Conservation (phyloP, 768 basidiomycete species). For the Hericium rajendrae region DNA sequence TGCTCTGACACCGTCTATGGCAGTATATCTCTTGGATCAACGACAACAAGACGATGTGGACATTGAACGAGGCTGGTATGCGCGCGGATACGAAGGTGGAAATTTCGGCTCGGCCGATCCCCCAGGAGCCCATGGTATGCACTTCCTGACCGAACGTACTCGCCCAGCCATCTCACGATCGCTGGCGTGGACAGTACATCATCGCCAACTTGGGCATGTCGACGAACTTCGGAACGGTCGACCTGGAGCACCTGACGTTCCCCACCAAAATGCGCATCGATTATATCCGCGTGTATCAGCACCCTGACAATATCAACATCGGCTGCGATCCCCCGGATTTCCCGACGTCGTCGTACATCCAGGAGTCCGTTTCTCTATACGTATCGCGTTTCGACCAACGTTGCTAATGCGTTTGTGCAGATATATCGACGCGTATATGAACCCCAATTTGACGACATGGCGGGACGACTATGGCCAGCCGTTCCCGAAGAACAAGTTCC, state of each 20-base stretch:
- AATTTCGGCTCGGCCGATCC: conserved; percentile 27
- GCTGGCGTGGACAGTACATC: conserved; percentile 30
- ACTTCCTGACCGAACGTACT: neutral
- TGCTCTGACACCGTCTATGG: neutral
- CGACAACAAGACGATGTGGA: conserved; percentile 29
- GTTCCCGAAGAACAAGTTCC: conserved; percentile 44
- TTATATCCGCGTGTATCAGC: conserved; percentile 74
- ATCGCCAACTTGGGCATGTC: conserved; percentile 53
- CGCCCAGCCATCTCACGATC: neutral
- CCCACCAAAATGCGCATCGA: conserved; percentile 63
- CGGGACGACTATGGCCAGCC: conserved; percentile 32
- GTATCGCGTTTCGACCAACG: neutral
- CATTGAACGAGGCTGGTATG: conserved; percentile 25
- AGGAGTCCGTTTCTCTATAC: conserved; percentile 36
- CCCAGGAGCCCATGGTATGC: conserved; percentile 34
- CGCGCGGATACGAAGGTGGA: conserved; percentile 23
- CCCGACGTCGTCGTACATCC: conserved; percentile 73
- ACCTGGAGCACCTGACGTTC: conserved; percentile 42
- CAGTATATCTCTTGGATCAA: conserved; percentile 37
- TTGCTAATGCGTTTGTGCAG: conserved; percentile 19
- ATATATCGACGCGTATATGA: conserved; percentile 61
- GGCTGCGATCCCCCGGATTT: conserved; percentile 63
- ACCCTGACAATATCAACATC: conserved; percentile 35
- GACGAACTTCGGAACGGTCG: conserved; percentile 47
- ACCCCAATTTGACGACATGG: conserved; percentile 49